Conservation (phyloP, 805 yeast genomes). For the Kodamaea jinghongensis region DNA sequence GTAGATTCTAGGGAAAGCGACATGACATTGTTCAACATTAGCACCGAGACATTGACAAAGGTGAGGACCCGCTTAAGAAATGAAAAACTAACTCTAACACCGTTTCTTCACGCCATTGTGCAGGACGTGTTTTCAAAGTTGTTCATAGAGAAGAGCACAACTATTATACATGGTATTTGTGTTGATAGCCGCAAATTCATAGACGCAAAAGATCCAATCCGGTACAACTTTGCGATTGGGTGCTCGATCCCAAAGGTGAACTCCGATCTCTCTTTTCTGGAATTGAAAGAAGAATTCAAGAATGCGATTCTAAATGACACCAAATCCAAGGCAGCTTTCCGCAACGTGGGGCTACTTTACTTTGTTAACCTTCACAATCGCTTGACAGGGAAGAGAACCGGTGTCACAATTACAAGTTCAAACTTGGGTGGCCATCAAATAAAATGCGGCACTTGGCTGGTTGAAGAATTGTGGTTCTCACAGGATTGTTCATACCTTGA, state of each 20-base stretch:
- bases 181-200: conserved; percentile 1
- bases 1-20: background rate
- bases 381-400: background rate
- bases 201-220: background rate
- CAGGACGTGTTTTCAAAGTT: conserved; percentile 2
- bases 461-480: conserved; percentile 7
- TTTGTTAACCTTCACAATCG: conserved; percentile 1
- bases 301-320: background rate
- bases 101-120: conserved; percentile 3
- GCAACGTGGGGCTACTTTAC: background rate
- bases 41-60: background rate
- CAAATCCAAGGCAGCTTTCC: background rate
- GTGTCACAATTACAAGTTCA: conserved; percentile 2
- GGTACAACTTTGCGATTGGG: conserved; percentile 6
- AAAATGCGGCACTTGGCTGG: conserved; percentile 2
- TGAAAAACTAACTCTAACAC: conserved; percentile 1
- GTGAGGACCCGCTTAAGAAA: background rate
- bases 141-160: background rate
- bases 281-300: background rate
- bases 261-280: background rate
- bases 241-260: background rate
- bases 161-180: background rate
- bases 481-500: conserved; percentile 5
- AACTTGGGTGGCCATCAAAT: conserved; percentile 4
- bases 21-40: background rate